Base-by-base conservation (phyloP, 345 rosid genomes). In the Brassica juncea region DNA sequence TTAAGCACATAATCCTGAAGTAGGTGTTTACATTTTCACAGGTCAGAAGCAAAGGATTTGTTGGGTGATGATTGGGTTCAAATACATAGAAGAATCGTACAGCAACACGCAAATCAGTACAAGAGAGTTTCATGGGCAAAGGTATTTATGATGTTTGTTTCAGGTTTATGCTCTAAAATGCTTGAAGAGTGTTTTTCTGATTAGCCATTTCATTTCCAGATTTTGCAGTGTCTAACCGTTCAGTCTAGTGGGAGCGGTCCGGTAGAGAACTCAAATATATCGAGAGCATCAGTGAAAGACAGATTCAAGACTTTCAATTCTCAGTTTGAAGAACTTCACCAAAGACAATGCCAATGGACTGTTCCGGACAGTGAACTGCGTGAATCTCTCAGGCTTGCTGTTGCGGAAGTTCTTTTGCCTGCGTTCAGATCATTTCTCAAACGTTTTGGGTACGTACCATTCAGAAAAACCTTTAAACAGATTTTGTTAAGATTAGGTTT, bases 31-130 rank as follows among this genome's bases (percentile, higher is more conserved):
- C 57, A 58, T 80, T 72, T 68, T 77, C 37, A 76, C 89, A 93
- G 99, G 88, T 95, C 99, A 19, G 98, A 95, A 80, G 98, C 97
- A 27, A 95, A 91, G 85, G 99, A 95, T 72, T 81, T 90, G 62
- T 76, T 95, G 72, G 97, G 99, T 73, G 99, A 95, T 86, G 99
- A 93, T 75, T 95, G 99, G 99, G 94, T 95, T 75, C 99, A 95
- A 85, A 95, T 91, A 75, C 98, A 95, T 77, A 54, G 99, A 82
- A 85, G 99, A 74, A 91, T 90, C 25, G 99, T 95, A 37, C 98
- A 93, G 77, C 98, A 93, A 81, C 97, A 95, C 15, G 99, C 99
- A 49, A 95, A 95, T 84, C 97, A 93, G 78, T 95, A 93, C 47
- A 93, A 95, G 86, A 93, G 99, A 82, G 88, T 93, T 82, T 89